phyloP scores from a whole-genome alignment of 2,329 filamentous ascomycete genomes.

The Eutypa lata region DNA sequence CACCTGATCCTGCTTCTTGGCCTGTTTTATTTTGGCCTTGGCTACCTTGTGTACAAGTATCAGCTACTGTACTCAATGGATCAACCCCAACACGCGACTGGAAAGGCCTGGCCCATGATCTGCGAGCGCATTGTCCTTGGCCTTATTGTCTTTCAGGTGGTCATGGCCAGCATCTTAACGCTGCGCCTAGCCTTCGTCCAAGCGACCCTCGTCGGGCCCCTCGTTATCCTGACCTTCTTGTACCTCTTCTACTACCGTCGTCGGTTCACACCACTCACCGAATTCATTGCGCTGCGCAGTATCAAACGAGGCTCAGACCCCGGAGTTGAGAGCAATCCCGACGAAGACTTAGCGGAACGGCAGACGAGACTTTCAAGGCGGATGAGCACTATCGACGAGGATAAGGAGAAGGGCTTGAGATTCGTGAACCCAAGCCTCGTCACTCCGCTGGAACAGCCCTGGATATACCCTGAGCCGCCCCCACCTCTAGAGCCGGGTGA shows the following conservation, averaged over 20 bases:
- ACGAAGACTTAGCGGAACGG: constrained; percentile 33
- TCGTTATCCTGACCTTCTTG: constrained; percentile 81
- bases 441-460: constrained; percentile 65
- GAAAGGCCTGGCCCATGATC: constrained; percentile 93
- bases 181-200: constrained; percentile 69
- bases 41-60: constrained; percentile 93
- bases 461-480: constrained; percentile 62
- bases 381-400: constrained; percentile 69
- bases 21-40: constrained; percentile 76
- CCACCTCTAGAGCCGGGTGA: constrained; percentile 27
- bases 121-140: constrained; percentile 88
- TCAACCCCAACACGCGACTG: constrained; percentile 89
- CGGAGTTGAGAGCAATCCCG: constrained; percentile 40
- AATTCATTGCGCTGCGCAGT: constrained; percentile 86
- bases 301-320: constrained; percentile 65
- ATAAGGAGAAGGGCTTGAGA: constrained; percentile 63
- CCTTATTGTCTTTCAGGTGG: constrained; percentile 82
- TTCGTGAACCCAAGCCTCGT: constrained; percentile 78
- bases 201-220: constrained; percentile 69
- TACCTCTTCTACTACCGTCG: constrained; percentile 78
- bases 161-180: constrained; percentile 84
- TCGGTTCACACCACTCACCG: constrained; percentile 84
- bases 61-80: constrained; percentile 98
- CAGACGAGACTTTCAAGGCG: constrained; percentile 43
- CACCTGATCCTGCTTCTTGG: constrained; percentile 81